phyloP scores from a whole-genome alignment of 352 stramenopile genomes.

The Pythium periplocum region DNA sequence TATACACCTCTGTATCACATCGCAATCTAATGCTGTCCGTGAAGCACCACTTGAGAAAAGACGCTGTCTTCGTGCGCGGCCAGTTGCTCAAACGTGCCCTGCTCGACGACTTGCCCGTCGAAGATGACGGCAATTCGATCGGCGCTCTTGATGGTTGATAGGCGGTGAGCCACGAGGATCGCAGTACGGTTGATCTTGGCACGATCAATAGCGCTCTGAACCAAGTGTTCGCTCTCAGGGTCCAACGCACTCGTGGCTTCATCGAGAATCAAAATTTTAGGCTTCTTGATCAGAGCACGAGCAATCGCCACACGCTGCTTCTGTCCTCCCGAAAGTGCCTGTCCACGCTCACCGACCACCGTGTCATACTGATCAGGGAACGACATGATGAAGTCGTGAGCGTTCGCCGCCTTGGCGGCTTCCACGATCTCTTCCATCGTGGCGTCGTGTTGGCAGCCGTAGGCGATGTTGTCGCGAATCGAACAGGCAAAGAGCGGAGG shows the following conservation, averaged over 20 bases:
- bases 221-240: constrained; percentile 65
- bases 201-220: constrained; percentile 73
- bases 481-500: constrained; percentile 70
- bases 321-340: constrained; percentile 69
- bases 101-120: constrained; percentile 80
- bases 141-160: constrained; percentile 91
- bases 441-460: constrained; percentile 46
- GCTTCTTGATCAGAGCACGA: constrained; percentile 64
- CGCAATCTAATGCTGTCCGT: constrained; percentile 36
- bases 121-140: constrained; percentile 91
- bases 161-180: constrained; percentile 95
- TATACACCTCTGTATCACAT: not conserved
- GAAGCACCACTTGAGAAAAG: constrained; percentile 72
- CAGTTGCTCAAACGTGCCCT: constrained; percentile 69
- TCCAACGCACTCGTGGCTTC: constrained; percentile 76
- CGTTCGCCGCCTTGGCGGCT: constrained; percentile 65
- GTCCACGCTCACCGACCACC: constrained; percentile 64
- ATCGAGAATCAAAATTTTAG: constrained; percentile 74
- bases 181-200: constrained; percentile 89
- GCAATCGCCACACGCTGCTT: constrained; percentile 81
- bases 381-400: constrained; percentile 72
- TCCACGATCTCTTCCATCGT: constrained; percentile 51
- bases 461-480: constrained; percentile 75
- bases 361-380: constrained; percentile 79
- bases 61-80: constrained; percentile 53